Base-by-base conservation (phyloP, 2,329 filamentous ascomycete genomes). In the Diaporthe sp. region DNA sequence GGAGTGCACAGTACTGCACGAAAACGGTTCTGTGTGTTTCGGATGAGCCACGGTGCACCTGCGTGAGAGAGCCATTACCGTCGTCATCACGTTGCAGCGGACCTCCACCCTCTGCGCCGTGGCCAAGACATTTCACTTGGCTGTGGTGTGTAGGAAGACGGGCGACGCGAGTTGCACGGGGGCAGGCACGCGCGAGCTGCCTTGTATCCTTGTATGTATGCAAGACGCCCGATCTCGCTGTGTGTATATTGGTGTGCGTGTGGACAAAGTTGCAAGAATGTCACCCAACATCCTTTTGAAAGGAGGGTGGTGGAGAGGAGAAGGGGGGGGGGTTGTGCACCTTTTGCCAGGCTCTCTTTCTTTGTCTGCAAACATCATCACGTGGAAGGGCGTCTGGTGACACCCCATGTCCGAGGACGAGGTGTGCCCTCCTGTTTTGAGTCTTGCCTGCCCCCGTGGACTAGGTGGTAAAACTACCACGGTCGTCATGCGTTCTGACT, bases 331-430 rank as follows among this genome's bases (percentile, higher is more conserved):
- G 34, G 31, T 28, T 19, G 51, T 55, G 49, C 49, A 55, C 34
- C 55, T 42, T 13, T 42, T 39, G 49, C 49, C 49, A 28, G 49
- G 49, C n/a, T 49, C 10, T n/a, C n/a, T 68, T n/a, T n/a, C 42
- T 51, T 42, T 51, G 34, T 39, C n/a, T 28, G 34, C 65, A 70
- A 55, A 22, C 53, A 55, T 34, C 71, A 61, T 73, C 71, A 65
- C 71, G 58, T 73, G 46, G 34, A 49, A 70, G 15, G 65, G 65
- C 65, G 49, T 70, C 65, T 53, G 49, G 49, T 70, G 65, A 70
- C 65, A 42, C 34, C 31, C 19, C 25, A 37, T 37, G 31, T 53
- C 34, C 17, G 10, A 42, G 65, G 46, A 28, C 61, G 31, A 42
- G 46, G 65, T 70, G 65, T 70, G 65, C 34, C 65, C 46, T 55